Evolutionary conservation across 352 stramenopile species (phyloP).

Genomic region (Phytophthora sansomeana): DNA sequence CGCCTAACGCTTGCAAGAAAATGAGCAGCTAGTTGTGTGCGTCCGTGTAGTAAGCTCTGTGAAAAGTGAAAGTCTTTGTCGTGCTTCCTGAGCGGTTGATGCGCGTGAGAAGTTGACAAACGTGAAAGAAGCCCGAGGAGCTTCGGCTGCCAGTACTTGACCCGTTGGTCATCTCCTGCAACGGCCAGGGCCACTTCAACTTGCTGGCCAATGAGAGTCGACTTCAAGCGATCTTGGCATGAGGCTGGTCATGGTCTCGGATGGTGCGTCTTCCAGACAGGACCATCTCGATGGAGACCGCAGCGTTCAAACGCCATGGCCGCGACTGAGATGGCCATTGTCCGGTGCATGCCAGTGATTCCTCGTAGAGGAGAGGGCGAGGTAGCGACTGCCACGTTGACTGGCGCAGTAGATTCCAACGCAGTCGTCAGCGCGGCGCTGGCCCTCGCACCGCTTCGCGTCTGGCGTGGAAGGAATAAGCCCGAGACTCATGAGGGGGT

Average conservation of each 20-base stretch:
- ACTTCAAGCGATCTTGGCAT: slow-evolving; percentile 24
- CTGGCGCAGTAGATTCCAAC: slow-evolving; percentile 7
- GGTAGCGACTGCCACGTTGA: not conserved
- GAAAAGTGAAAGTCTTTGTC: slow-evolving; percentile 6
- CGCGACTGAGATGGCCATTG: too few species aligned
- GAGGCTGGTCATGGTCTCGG: too few species aligned
- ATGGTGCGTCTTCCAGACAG: not conserved
- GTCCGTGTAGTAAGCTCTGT: slow-evolving; percentile 14
- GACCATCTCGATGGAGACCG: not conserved
- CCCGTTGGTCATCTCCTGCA: slow-evolving; percentile 39
- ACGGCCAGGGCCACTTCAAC: slow-evolving; percentile 28
- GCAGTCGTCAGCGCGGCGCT: slow-evolving; percentile 21
- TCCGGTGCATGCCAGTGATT: too few species aligned
- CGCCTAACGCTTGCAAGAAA: slow-evolving; percentile 9
- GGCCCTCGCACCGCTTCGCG: slow-evolving; percentile 10
- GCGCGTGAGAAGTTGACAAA: not conserved
- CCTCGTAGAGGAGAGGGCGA: not conserved
- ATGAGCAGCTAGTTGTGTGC: slow-evolving; percentile 17
- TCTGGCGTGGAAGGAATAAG: slow-evolving; percentile 15
- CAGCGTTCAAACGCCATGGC: too few species aligned
- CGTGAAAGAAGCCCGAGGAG: too few species aligned
- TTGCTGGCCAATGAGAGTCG: slow-evolving; percentile 25
- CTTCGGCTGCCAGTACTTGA: not conserved
- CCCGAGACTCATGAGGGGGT: not conserved
- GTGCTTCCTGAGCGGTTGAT: too few species aligned